A percentile compares a stretch with the other conserved stretches of the same genome.
phyloP scores from a whole-genome alignment of 495 filamentous ascomycete genomes.

The Jackrogersella minutella region DNA sequence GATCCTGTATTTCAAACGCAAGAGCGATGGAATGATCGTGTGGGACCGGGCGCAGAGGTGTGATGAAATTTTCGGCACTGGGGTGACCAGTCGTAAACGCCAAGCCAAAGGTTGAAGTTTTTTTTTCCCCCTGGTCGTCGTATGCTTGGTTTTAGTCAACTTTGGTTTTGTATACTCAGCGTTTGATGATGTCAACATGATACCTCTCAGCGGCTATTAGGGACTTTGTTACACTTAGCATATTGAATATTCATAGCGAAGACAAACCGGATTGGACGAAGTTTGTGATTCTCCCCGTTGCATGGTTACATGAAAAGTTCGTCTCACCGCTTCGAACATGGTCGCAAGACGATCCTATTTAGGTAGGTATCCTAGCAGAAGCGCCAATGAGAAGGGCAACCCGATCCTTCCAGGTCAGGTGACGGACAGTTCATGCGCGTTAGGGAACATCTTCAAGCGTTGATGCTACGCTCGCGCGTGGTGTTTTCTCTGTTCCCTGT shows the following conservation, averaged over 20 bases:
- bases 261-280: neutral
- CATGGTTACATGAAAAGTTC: neutral
- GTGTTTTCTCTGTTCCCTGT: slow-evolving; percentile 19
- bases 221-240: neutral
- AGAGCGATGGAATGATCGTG: slow-evolving; percentile 65
- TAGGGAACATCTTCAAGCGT: neutral
- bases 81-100: slow-evolving; percentile 22
- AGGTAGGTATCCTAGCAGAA: neutral
- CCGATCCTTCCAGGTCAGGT: slow-evolving; percentile 28
- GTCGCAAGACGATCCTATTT: neutral
- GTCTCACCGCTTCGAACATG: slow-evolving; percentile 11
- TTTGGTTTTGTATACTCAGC: neutral
- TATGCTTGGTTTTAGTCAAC: neutral
- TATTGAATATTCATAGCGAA: neutral
- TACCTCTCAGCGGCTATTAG: neutral
- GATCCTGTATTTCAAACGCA: slow-evolving; percentile 73
- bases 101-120: slow-evolving; percentile 1
- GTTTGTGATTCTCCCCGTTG: neutral
- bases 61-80: slow-evolving; percentile 56
- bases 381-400: slow-evolving; percentile 12
- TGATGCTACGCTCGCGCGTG: slow-evolving; percentile 15
- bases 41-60: slow-evolving; percentile 61
- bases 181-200: neutral
- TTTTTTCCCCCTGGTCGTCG: neutral
- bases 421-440: slow-evolving; percentile 34